Evolutionary conservation across 2,329 filamentous ascomycete species (phyloP).

Genomic region (Ilyonectria destructans): DNA sequence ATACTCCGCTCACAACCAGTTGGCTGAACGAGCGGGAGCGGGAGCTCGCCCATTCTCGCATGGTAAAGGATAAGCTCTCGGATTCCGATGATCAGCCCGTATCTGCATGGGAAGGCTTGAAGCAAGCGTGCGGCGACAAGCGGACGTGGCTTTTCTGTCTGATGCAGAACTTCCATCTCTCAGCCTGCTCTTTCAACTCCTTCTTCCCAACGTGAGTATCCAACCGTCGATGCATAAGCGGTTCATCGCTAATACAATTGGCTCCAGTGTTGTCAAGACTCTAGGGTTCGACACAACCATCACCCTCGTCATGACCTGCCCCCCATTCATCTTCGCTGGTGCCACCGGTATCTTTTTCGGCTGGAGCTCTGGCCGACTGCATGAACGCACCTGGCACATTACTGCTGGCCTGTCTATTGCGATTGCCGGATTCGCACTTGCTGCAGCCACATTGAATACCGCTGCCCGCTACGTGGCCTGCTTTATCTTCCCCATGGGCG

Average conservation of each 20-base stretch:
- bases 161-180: conserved; percentile 71
- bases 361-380: conserved; percentile 65
- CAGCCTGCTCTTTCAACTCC: conserved; percentile 63
- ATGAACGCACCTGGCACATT: conserved; percentile 68
- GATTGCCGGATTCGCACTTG: conserved; percentile 61
- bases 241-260: fast-evolving
- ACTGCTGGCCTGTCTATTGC: conserved; percentile 60
- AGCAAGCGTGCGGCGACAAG: conserved; percentile 65
- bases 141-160: conserved; percentile 68
- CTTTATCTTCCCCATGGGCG: conserved; percentile 61
- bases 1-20: conserved; percentile 62
- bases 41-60: conserved; percentile 63
- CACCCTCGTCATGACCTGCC: conserved; percentile 68
- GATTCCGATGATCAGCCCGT: conserved; percentile 57
- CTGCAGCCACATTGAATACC: conserved; percentile 56
- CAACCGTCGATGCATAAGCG: fast-evolving
- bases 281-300: conserved; percentile 66
- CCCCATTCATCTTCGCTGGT: conserved; percentile 67
- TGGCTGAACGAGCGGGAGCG: conserved; percentile 64
- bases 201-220: conserved; percentile 60
- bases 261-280: conserved; percentile 61
- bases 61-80: conserved; percentile 68
- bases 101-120: conserved; percentile 64
- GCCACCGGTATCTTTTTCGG: conserved; percentile 63
- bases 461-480: conserved; percentile 60